Conservation (phyloP, 257 asterid genomes). For the Solanum tarapatanum region DNA sequence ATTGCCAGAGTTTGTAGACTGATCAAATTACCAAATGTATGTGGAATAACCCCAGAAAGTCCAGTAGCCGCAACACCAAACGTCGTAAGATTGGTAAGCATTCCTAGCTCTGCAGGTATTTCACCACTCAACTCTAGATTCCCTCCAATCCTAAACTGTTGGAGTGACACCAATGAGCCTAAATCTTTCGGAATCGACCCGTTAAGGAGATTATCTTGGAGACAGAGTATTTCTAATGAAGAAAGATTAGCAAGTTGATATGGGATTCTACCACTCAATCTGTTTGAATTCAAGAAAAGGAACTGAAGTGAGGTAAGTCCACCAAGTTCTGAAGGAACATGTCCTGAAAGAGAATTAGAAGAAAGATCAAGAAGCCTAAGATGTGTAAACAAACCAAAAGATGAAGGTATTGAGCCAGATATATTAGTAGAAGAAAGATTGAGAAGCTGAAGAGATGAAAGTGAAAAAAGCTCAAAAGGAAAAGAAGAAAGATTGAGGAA, state of each 20-base stretch:
- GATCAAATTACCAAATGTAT: constrained; percentile 62
- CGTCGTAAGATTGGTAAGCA: constrained; percentile 57
- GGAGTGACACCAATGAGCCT: constrained; percentile 55
- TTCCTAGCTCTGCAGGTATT: constrained; percentile 62
- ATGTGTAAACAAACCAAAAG: constrained; percentile 41
- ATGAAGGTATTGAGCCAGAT: constrained; percentile 64
- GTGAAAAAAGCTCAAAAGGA: constrained; percentile 50
- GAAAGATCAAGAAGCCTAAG: constrained; percentile 71
- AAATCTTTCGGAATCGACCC: constrained; percentile 60
- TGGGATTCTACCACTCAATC: constrained; percentile 58
- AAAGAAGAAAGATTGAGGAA: constrained; percentile 71
- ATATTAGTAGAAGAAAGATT: constrained; percentile 82
- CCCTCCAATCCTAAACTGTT: constrained; percentile 80
- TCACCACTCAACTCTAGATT: constrained; percentile 61
- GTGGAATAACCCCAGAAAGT: constrained; percentile 63
- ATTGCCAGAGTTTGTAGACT: constrained; percentile 57
- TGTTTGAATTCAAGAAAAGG: constrained; percentile 67
- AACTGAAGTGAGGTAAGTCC: constrained; percentile 47
- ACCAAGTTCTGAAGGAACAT: constrained; percentile 55
- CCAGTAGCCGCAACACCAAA: constrained; percentile 87
- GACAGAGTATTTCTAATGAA: constrained; percentile 58
- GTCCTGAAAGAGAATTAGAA: constrained; percentile 50
- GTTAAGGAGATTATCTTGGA: constrained; percentile 74
- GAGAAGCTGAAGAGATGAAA: constrained; percentile 68
- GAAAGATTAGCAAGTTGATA: constrained; percentile 36